Conservation (phyloP, 2,329 filamentous ascomycete genomes). For the Xylariales sp. region DNA sequence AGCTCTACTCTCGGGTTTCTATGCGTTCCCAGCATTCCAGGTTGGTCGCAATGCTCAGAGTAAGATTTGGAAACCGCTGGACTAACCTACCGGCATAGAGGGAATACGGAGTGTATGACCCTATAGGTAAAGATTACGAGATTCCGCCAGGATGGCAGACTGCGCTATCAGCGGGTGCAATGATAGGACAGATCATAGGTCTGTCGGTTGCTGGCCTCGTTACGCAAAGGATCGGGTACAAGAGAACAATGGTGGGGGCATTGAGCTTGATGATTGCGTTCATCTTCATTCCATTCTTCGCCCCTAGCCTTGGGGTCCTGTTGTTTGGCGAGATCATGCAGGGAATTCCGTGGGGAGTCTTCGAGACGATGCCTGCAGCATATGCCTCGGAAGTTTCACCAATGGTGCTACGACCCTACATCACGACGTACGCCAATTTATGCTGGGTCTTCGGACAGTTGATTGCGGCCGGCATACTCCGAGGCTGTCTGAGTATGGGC, state of each 20-base stretch:
- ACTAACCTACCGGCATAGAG: slow-evolving; percentile 2
- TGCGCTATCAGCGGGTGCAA: slow-evolving; percentile 32
- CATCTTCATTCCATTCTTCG: slow-evolving; percentile 35
- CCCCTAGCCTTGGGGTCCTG: slow-evolving; percentile 22
- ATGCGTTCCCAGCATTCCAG: slow-evolving; percentile 13
- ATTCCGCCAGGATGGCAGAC: slow-evolving; percentile 39
- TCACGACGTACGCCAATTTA: slow-evolving; percentile 24
- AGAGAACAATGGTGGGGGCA: slow-evolving; percentile 30
- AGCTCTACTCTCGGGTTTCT: slow-evolving; percentile 21
- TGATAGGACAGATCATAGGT: slow-evolving; percentile 37
- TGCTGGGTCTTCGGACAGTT: slow-evolving; percentile 36
- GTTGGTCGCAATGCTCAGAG: no score
- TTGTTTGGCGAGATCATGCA: slow-evolving; percentile 29
- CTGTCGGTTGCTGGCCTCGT: slow-evolving; percentile 35
- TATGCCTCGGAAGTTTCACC: slow-evolving; percentile 25
- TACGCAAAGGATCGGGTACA: slow-evolving; percentile 30
- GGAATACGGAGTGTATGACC: slow-evolving; percentile 20
- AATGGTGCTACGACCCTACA: slow-evolving; percentile 19
- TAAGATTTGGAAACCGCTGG: no score
- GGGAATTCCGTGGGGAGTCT: slow-evolving; percentile 28
- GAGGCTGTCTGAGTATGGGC: slow-evolving; percentile 21
- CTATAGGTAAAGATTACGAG: slow-evolving; percentile 16
- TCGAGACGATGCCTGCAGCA: slow-evolving; percentile 20
- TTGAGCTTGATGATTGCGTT: slow-evolving; percentile 28
- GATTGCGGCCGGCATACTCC: slow-evolving; percentile 27